Conservation (phyloP, 2,329 filamentous ascomycete species). For the Tolypocladium tropicale region DNA sequence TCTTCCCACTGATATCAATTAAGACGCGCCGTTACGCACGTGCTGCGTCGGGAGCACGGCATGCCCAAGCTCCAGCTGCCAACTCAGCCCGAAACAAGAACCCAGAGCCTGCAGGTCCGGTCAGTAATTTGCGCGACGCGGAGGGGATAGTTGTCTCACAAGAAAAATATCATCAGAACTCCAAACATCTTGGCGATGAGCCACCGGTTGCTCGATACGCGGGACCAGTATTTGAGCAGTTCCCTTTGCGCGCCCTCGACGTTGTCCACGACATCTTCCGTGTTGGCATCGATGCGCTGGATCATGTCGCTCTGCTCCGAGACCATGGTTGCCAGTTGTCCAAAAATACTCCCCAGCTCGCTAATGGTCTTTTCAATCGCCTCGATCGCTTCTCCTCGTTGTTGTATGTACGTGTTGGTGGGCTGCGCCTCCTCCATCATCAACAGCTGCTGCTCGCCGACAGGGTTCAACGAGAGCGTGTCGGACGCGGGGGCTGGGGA, state of each 20-base stretch:
- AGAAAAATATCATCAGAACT: slow-evolving; percentile 89
- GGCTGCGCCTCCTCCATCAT: slow-evolving; percentile 87
- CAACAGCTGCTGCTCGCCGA: slow-evolving; percentile 76
- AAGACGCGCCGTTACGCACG: not conserved
- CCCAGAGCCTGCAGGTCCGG: slow-evolving; percentile 23
- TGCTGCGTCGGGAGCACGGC: not conserved
- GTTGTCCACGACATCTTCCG: slow-evolving; percentile 95
- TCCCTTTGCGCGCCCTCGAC: slow-evolving; percentile 95
- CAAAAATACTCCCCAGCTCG: slow-evolving; percentile 84
- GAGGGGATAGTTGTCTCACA: slow-evolving; percentile 32
- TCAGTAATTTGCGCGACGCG: slow-evolving; percentile 3
- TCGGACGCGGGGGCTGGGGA: slow-evolving; percentile 60
- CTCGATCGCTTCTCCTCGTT: slow-evolving; percentile 90
- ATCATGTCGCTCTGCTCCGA: slow-evolving; percentile 97
- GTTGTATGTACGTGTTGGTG: slow-evolving; percentile 81
- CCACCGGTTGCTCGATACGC: slow-evolving; percentile 93
- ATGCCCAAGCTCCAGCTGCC: not conserved
- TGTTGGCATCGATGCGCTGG: slow-evolving; percentile 92
- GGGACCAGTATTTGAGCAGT: slow-evolving; percentile 91
- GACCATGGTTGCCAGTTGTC: slow-evolving; percentile 92
- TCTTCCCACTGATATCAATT: not conserved
- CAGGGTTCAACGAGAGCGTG: slow-evolving; percentile 71
- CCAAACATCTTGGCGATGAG: slow-evolving; percentile 72
- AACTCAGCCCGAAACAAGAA: slow-evolving; percentile 26
- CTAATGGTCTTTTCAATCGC: slow-evolving; percentile 92